Conservation (phyloP, 345 rosid species). For the Eucalyptus sideroxylon region DNA sequence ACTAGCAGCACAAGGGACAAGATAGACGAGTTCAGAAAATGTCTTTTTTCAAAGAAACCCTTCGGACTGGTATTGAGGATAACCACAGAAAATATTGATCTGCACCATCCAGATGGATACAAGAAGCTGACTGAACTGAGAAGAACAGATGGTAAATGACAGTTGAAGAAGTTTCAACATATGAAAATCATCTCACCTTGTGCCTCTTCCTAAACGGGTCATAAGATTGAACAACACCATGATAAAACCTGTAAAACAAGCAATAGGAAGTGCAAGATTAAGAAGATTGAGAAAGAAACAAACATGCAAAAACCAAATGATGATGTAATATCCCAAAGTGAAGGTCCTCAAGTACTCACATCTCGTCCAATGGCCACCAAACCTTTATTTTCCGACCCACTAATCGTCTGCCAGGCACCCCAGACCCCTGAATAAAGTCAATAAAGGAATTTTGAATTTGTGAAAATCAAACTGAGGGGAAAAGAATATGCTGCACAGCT, state of each 20-base stretch:
- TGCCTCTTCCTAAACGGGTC: neutral
- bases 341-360: neutral
- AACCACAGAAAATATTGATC: neutral
- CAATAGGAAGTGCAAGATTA: neutral
- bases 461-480: neutral
- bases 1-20: neutral
- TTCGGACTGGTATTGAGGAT: neutral
- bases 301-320: neutral
- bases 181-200: neutral
- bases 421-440: neutral
- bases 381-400: neutral
- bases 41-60: neutral
- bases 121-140: neutral
- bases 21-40: neutral
- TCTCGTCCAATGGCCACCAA: conserved; percentile 1
- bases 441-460: neutral
- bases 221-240: neutral
- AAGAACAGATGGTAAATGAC: neutral
- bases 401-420: neutral
- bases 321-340: neutral
- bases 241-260: neutral
- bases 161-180: neutral
- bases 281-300: neutral
- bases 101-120: neutral
- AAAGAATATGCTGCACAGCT: neutral